Evolutionary conservation across 495 filamentous ascomycete genomes (phyloP).

Genomic region (Filosporella fistucella): DNA sequence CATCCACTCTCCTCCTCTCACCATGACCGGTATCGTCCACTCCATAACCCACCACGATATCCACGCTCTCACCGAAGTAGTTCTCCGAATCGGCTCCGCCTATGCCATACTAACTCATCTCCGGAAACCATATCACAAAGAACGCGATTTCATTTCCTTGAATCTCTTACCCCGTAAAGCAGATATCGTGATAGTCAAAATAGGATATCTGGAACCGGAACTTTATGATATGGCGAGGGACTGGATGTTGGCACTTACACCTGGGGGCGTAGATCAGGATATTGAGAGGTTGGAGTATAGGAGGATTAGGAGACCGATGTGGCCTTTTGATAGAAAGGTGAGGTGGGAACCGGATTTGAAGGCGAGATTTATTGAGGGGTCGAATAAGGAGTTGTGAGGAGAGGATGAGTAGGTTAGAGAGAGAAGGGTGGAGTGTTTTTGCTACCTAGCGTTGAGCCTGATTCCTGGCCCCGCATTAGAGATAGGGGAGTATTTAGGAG

Average conservation of each 20-base stretch:
- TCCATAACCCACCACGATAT: constrained; percentile 48
- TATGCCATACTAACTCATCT: constrained; percentile 51
- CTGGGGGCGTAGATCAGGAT: constrained; percentile 53
- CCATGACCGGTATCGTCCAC: constrained; percentile 49
- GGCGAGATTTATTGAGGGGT: constrained; percentile 38
- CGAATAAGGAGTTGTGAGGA: constrained; percentile 29
- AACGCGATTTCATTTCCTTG: constrained; percentile 49
- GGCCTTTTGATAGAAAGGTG: constrained; percentile 47
- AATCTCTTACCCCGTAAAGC: constrained; percentile 39
- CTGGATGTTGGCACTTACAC: constrained; percentile 52
- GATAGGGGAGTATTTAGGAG: not conserved
- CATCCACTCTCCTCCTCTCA: constrained; percentile 45
- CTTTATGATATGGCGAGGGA: constrained; percentile 49
- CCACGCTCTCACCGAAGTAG: constrained; percentile 44
- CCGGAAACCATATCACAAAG: constrained; percentile 54
- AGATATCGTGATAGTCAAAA: constrained; percentile 55
- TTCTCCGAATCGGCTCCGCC: constrained; percentile 47
- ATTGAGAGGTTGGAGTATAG: constrained; percentile 42
- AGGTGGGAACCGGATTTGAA: constrained; percentile 32
- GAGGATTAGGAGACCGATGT: constrained; percentile 48
- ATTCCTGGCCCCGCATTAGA: too few relatives aligned
- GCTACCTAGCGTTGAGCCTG: not conserved
- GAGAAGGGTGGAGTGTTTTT: not conserved
- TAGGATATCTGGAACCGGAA: constrained; percentile 55
- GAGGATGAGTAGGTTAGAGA: constrained; percentile 19